phyloP scores from a whole-genome alignment of 352 stramenopile genomes.

The Globisporangium solare region DNA sequence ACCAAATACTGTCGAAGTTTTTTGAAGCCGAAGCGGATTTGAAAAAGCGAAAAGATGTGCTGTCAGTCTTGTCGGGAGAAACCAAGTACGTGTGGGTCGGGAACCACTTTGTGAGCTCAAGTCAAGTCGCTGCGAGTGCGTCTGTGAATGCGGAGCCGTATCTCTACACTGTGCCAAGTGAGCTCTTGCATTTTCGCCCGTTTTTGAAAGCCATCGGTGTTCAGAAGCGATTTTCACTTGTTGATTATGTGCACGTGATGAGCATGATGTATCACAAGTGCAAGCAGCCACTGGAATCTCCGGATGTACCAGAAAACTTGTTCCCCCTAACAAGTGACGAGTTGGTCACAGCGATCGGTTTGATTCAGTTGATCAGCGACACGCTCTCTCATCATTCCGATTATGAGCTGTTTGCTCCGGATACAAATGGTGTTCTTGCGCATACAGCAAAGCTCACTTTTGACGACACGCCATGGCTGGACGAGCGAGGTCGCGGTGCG shows the following conservation, averaged over 20 bases:
- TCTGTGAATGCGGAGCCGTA: constrained; percentile 62
- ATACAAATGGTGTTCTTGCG: constrained; percentile 35
- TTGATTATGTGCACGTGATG: constrained; percentile 59
- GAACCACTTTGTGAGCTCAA: constrained; percentile 43
- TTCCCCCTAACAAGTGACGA: constrained; percentile 36
- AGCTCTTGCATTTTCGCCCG: constrained; percentile 57
- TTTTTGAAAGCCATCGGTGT: constrained; percentile 64
- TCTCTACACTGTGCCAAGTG: constrained; percentile 52
- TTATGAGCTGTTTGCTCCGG: constrained; percentile 54
- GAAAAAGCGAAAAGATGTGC: constrained; percentile 20
- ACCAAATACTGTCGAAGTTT: constrained; percentile 49
- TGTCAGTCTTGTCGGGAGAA: constrained; percentile 32
- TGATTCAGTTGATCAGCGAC: constrained; percentile 69
- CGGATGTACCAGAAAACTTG: constrained; percentile 4
- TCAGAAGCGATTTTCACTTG: constrained; percentile 43
- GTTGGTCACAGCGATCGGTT: constrained; percentile 45
- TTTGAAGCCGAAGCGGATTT: constrained; percentile 36
- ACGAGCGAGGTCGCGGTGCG: constrained; percentile 36
- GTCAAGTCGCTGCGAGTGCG: constrained; percentile 44
- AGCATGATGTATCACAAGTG: constrained; percentile 46
- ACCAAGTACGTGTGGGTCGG: constrained; percentile 61
- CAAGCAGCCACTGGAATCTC: constrained; percentile 11
- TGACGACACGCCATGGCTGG: constrained; percentile 68
- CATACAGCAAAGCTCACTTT: constrained; percentile 45
- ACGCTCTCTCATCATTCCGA: constrained; percentile 43